phyloP scores from a whole-genome alignment of 192 early-diverging fungal species.

The Coemansia sp. region DNA sequence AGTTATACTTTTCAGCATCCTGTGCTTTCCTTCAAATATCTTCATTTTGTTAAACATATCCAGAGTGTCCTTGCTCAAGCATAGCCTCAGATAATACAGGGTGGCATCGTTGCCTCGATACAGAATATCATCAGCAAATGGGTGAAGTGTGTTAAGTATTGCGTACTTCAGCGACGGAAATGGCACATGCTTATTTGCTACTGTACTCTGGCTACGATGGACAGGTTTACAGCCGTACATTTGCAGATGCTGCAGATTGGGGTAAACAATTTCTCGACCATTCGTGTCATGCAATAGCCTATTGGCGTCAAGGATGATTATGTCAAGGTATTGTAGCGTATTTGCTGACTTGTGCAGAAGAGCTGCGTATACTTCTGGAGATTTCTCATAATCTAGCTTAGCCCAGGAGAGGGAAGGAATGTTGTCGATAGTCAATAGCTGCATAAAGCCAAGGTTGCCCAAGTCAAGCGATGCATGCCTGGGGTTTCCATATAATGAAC shows the following conservation, averaged over 20 bases:
- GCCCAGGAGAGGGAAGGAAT: neutral
- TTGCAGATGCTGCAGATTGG: neutral
- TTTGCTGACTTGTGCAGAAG: neutral
- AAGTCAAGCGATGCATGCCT: neutral
- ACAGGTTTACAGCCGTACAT: neutral
- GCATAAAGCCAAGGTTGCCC: neutral
- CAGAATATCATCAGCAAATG: constrained; percentile 3
- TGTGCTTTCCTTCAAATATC: neutral
- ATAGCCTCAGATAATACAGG: neutral
- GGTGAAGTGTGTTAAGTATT: neutral
- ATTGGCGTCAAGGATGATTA: neutral
- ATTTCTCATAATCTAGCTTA: too few relatives aligned
- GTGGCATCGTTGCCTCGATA: neutral
- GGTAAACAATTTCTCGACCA: neutral
- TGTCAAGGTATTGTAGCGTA: neutral
- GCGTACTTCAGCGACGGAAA: neutral
- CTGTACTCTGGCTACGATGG: neutral
- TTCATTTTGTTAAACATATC: neutral
- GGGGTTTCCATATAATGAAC: neutral
- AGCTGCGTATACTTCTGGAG: too few relatives aligned
- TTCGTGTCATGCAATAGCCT: neutral
- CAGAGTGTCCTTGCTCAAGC: neutral
- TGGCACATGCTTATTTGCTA: neutral
- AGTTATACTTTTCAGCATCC: neutral
- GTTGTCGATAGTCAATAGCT: neutral